Evolutionary conservation across 169 alveolate species (phyloP).

Genomic region (Cryptosporidium parvum): DNA sequence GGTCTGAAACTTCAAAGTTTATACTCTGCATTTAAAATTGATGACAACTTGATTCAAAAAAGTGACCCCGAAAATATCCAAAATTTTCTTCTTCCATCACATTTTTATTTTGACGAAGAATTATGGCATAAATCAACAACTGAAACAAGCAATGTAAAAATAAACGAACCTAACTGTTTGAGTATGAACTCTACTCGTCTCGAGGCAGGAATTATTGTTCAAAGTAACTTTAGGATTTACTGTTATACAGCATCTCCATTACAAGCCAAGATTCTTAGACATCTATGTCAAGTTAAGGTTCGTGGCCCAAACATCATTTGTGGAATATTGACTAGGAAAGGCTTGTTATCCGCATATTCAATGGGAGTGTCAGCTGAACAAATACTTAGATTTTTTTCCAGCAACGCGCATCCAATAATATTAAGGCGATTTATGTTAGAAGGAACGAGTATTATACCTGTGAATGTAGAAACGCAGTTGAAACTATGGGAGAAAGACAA

Average conservation of each 20-base stretch:
- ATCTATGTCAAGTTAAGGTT: conserved; percentile 89
- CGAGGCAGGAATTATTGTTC: conserved; percentile 88
- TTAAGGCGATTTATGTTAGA: conserved; percentile 19
- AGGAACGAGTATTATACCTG: conserved; percentile 83
- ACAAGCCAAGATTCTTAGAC: conserved; percentile 86
- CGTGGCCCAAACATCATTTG: conserved; percentile 88
- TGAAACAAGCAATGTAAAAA: background rate
- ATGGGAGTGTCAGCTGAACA: conserved; percentile 90
- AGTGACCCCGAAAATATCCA: background rate
- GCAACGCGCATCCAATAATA: conserved; percentile 83
- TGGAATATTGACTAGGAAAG: conserved; percentile 88
- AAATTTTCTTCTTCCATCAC: conserved; percentile 49
- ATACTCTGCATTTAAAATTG: conserved; percentile 41
- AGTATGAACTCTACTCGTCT: conserved; percentile 16
- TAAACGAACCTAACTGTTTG: background rate
- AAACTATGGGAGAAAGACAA: conserved; percentile 91
- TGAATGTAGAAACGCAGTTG: conserved; percentile 87
- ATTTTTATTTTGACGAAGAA: conserved; percentile 53
- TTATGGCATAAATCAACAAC: background rate
- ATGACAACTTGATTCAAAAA: conserved; percentile 7
- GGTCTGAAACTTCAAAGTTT: conserved; percentile 52
- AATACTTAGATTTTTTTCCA: conserved; percentile 85
- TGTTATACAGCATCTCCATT: conserved; percentile 88
- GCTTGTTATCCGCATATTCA: conserved; percentile 86
- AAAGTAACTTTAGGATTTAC: conserved; percentile 90